Percentiles rank a stretch among this genome's conserved stretches.
Conservation (phyloP, 2,329 filamentous ascomycete species). For the Diaporthe sp. region DNA sequence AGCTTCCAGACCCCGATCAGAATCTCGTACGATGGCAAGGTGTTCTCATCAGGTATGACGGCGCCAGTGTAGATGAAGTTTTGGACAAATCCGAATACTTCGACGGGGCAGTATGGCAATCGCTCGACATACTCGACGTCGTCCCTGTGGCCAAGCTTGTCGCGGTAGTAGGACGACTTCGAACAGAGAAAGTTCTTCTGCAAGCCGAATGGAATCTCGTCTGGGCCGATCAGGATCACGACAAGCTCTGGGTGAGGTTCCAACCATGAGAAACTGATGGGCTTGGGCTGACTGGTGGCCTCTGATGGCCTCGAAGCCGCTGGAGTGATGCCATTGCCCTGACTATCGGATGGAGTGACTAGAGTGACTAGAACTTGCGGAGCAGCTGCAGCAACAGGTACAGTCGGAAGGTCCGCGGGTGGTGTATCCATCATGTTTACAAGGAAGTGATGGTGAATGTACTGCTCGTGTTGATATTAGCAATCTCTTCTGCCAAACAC, state of each 20-base stretch:
- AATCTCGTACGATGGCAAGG: slow-evolving; percentile 62
- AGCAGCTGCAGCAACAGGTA: background rate
- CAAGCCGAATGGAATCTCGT: slow-evolving; percentile 65
- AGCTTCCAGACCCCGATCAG: slow-evolving; percentile 68
- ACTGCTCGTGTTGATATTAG: slow-evolving; percentile 4
- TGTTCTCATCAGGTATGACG: slow-evolving; percentile 54
- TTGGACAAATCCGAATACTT: slow-evolving; percentile 66
- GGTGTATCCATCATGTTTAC: background rate
- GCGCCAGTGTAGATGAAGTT: slow-evolving; percentile 64
- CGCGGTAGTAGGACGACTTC: slow-evolving; percentile 59
- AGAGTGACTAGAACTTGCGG: background rate
- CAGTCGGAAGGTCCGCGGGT: background rate
- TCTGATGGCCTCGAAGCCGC: background rate
- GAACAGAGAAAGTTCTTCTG: slow-evolving; percentile 68
- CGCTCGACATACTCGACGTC: slow-evolving; percentile 61
- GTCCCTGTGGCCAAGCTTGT: slow-evolving; percentile 52
- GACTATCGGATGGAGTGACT: background rate
- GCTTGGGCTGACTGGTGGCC: background rate
- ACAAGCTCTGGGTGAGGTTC: slow-evolving; percentile 67
- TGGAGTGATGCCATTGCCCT: background rate
- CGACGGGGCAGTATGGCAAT: slow-evolving; percentile 57
- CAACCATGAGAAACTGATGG: slow-evolving; percentile 32
- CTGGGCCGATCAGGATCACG: slow-evolving; percentile 62
- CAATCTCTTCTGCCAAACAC: background rate
- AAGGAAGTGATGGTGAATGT: background rate